A percentile compares a stretch with the other conserved stretches of the same genome.
phyloP scores from a whole-genome alignment of 1,139 yeast species.

The Magnusiomyces sp. region DNA sequence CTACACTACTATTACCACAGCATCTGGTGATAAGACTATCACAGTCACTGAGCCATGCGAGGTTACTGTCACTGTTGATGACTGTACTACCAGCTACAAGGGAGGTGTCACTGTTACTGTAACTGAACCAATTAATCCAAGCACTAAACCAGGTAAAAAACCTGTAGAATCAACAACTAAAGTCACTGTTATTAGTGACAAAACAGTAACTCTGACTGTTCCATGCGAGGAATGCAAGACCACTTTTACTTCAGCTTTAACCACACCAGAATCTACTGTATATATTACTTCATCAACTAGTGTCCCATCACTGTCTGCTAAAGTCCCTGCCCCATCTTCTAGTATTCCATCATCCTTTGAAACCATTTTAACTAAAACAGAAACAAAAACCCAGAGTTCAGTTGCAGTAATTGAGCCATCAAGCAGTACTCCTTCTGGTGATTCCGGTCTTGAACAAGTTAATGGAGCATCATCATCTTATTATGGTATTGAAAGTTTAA shows the following conservation, averaged over 20 bases:
- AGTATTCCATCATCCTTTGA: no score
- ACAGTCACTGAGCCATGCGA: constrained; percentile 14
- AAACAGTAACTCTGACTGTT: constrained; percentile 12
- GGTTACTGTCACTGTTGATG: constrained; percentile 10
- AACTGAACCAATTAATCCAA: constrained; percentile 9
- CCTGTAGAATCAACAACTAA: background rate
- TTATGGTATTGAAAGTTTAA: no score
- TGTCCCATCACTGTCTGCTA: no score
- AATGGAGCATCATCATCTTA: no score
- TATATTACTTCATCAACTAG: no score
- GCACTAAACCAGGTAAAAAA: background rate
- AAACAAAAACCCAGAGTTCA: no score
- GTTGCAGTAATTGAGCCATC: no score
- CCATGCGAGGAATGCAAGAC: constrained; percentile 4
- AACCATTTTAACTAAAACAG: no score
- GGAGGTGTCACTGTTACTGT: constrained; percentile 11
- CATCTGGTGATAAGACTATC: constrained; percentile 7
- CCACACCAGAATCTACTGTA: no score
- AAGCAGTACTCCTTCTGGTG: no score
- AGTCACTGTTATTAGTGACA: constrained; percentile 4
- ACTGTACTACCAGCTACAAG: background rate
- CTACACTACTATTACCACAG: constrained; percentile 9
- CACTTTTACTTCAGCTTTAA: background rate
- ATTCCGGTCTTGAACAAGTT: no score
- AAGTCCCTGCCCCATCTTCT: no score